A percentile compares a stretch with the other conserved stretches of the same genome.
Conservation (phyloP, 2,329 filamentous ascomycete species). For the Penicillium expansum region DNA sequence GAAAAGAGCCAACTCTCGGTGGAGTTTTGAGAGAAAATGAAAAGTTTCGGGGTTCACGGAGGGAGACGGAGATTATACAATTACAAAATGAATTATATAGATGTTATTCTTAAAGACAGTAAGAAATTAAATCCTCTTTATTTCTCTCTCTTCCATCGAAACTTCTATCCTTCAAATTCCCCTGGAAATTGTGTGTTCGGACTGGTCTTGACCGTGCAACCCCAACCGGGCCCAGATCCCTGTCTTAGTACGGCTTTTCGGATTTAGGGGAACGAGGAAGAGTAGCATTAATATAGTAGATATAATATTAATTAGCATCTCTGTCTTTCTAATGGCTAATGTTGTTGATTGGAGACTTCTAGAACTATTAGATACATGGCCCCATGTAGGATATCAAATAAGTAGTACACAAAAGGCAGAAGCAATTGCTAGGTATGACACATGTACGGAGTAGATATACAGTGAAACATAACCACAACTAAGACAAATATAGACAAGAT, state of each 20-base stretch:
- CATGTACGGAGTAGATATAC: neutral
- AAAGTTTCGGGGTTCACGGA: conserved; percentile 22
- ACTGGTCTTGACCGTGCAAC: conserved; percentile 12
- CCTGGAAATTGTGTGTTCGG: conserved; percentile 13
- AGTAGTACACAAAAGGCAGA: neutral
- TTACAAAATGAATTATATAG: neutral
- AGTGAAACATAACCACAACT: neutral
- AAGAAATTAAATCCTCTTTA: neutral
- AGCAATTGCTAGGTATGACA: neutral
- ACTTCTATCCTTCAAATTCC: conserved; percentile 3
- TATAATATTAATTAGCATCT: neutral
- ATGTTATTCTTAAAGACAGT: neutral
- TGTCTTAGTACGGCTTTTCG: neutral
- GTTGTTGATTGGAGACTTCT: neutral
- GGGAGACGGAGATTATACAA: conserved; percentile 16
- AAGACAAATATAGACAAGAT: neutral
- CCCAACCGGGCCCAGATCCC: conserved; percentile 12
- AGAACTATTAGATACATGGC: neutral
- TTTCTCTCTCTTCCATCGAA: neutral
- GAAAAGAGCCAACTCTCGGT: conserved; percentile 22
- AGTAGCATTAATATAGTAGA: neutral
- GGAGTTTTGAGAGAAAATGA: conserved; percentile 25
- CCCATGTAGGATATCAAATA: neutral
- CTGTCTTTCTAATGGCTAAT: neutral
- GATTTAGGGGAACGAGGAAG: neutral